Evolutionary conservation across 176 grass and related monocot species (phyloP), one percentile per base, ranked within the genome.

Genomic region (Carex myosuroides): DNA sequence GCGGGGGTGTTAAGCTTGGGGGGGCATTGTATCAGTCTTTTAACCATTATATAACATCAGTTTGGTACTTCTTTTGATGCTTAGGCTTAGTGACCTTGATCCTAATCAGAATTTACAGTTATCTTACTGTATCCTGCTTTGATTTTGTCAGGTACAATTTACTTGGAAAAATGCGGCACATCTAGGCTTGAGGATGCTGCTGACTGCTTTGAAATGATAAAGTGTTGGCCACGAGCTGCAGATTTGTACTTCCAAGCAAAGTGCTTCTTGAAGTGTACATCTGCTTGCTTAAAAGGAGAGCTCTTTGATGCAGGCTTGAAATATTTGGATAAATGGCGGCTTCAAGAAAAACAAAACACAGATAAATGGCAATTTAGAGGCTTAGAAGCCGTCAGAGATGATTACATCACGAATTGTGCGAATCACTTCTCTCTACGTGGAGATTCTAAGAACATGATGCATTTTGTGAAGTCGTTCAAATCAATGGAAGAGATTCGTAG

Each of bases 181-280:
- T 92, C 90, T 37, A 92, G 76, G 59, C 85, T 97, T 50, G 84
- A 97, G 56, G 87, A 89, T 85, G 92, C 94, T 0, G 94, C 80
- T 6, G 81, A 97, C 13, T 97, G 94, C 58, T 97, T 97, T 73
- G 69, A 18, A 32, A 71, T 46, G 50, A 53, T 60, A 61, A 85
- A 91, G 61, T 66, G 80, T 70, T 94, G 90, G 92, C 58, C 75
- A 30, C 76, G 17, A 60, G 94, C 94, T 65, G 94, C 92, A 55
- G 70, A 91, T 60, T 71, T 79, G 6, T 97, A 94, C 76, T 92
- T 92, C 26, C 88, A 84, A 90, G 90, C 83, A 53, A 92, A 86
- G 76, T 91, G 88, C 83, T 92, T 94, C 14, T 22, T 60, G 3
- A 87, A 97, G 48, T 92, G 94, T 83, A 69, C 90, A 0, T 85